Conservation (phyloP, 2,329 filamentous ascomycete genomes). For the Teratosphaeria nubilosa region DNA sequence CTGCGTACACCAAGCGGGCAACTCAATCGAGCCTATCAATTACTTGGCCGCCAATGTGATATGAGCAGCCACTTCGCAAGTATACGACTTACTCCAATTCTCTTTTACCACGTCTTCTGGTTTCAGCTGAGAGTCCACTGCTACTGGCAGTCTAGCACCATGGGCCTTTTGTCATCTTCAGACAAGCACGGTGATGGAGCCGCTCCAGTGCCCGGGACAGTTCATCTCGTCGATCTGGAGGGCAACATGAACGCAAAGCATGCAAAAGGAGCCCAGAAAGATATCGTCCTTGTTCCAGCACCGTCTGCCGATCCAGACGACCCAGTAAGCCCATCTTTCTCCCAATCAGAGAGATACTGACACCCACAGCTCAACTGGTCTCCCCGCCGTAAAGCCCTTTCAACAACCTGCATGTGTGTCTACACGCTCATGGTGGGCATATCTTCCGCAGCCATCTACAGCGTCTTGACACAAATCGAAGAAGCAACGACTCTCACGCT, state of each 20-base stretch:
- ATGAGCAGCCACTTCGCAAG: neutral
- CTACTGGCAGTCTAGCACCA: neutral
- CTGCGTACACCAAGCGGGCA: neutral
- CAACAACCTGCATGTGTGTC: constrained; percentile 32
- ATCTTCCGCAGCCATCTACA: constrained; percentile 40
- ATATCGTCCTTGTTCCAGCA: constrained; percentile 33
- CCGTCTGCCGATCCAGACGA: constrained; percentile 34
- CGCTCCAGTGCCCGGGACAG: constrained; percentile 28
- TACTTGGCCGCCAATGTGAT: neutral
- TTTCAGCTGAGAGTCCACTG: neutral
- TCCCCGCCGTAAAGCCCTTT: constrained; percentile 31
- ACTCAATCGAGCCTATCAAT: neutral
- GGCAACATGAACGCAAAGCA: constrained; percentile 29
- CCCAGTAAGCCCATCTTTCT: constrained; percentile 6
- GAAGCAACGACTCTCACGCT: constrained; percentile 38
- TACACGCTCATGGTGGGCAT: constrained; percentile 43
- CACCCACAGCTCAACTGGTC: constrained; percentile 20
- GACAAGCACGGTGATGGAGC: neutral
- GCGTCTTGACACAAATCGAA: constrained; percentile 40
- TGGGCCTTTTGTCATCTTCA: neutral
- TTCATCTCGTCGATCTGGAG: constrained; percentile 33
- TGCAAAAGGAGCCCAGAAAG: constrained; percentile 25
- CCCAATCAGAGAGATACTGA: neutral
- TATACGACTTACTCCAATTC: neutral
- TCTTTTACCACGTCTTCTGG: too few relatives aligned